Evolutionary conservation across 2,329 filamentous ascomycete genomes (phyloP), one percentile per base, ranked within the genome.

Genomic region (Colletotrichum sp.): DNA sequence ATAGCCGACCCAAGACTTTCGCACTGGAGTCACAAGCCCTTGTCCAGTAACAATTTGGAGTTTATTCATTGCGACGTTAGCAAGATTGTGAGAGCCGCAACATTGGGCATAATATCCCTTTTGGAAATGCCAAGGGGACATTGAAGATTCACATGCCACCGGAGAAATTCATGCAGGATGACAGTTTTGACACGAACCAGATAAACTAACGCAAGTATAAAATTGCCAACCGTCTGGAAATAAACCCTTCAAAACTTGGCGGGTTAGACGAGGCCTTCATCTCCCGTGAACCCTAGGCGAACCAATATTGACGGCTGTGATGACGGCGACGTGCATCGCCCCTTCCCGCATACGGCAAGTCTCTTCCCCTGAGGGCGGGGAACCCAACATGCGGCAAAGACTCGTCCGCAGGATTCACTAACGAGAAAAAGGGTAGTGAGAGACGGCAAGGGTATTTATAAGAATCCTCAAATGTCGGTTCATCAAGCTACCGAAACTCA

Each of bases 1-100:
- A 75, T 73, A 65, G 44, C 74, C 74, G 74, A 73, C 44, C 70
- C 70, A 72, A 22, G 25, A 44, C 15, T 32, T 32, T 68, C 44
- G n/a, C 52, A 34, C 60, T 16, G 59, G 28, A 48, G 12, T n/a
- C 22, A n/a, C 44, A 22, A 39, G 34, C 27, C 34, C 39, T 13
- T 28, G 68, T 32, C n/a, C 7, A 32, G 7, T 25, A 32, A 13
- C 15, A 52, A 12, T 15, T 16, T 3, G 22, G 44, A 34, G 22
- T 27, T 55, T 16, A 55, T 52, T 27, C n/a, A 63, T 63, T 34
- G 32, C 32, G 7, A 63, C 59, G 28, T n/a, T 34, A 7, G 19
- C 59, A 30, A 63, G n/a, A 8, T 30, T 16, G 4, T 28, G 28
- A 36, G 19, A 63, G 22, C 28, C 59, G 59, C 28, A 34, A 36